Conservation (phyloP, 768 basidiomycete genomes). For the Serpula lacrymans region DNA sequence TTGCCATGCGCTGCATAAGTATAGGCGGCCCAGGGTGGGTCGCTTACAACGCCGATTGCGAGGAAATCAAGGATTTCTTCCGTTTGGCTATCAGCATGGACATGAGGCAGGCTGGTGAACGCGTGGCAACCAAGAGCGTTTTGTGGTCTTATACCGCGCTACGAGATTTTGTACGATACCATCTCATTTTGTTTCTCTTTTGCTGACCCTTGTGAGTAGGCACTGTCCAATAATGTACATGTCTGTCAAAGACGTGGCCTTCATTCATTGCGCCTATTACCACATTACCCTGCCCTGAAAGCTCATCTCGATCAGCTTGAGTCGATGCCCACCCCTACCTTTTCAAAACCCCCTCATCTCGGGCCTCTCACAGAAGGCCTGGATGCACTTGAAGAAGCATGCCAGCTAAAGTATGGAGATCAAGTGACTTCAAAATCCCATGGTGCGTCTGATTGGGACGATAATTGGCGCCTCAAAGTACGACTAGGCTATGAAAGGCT, state of each 20-base stretch:
- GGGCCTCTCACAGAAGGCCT: constrained; percentile 56
- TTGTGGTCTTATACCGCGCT: constrained; percentile 78
- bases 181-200: background rate
- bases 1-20: constrained; percentile 61
- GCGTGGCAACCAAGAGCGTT: constrained; percentile 77
- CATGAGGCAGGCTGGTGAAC: constrained; percentile 71
- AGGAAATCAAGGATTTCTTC: constrained; percentile 75
- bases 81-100: constrained; percentile 71
- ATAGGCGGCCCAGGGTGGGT: constrained; percentile 67
- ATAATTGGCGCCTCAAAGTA: constrained; percentile 58
- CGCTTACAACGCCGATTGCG: constrained; percentile 60
- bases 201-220: constrained; percentile 34
- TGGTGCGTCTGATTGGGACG: constrained; percentile 43
- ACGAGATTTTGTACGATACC: constrained; percentile 61
- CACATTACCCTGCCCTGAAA: constrained; percentile 56
- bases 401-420: constrained; percentile 51
- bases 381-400: constrained; percentile 63
- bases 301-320: constrained; percentile 61
- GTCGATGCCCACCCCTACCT: constrained; percentile 50
- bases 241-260: constrained; percentile 65
- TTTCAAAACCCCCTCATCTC: constrained; percentile 65
- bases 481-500: constrained; percentile 63
- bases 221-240: constrained; percentile 64
- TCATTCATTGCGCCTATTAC: constrained; percentile 63
- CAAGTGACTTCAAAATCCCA: constrained; percentile 29